Conservation (phyloP, 371 early-diverging fungal genomes). For the Mucor sp. region DNA sequence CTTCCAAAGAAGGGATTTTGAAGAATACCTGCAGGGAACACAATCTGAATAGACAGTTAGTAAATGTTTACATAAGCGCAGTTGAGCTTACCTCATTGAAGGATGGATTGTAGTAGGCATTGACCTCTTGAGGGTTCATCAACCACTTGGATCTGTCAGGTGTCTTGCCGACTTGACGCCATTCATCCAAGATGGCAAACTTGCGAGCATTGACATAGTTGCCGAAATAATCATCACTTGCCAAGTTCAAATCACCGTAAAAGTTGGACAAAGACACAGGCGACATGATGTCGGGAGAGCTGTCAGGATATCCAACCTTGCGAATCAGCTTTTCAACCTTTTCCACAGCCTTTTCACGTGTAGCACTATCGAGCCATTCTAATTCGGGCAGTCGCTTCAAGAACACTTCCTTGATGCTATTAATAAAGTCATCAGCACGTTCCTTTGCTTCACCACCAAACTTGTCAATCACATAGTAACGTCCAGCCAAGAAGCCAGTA, state of each 20-base stretch:
- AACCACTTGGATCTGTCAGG: slow-evolving; percentile 53
- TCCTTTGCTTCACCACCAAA: slow-evolving; percentile 45
- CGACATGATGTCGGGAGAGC: slow-evolving; percentile 46
- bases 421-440: slow-evolving; percentile 51
- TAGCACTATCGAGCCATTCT: slow-evolving; percentile 57
- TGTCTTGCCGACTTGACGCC: slow-evolving; percentile 38
- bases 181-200: slow-evolving; percentile 28
- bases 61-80: no score
- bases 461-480: slow-evolving; percentile 49
- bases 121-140: slow-evolving; percentile 64
- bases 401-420: slow-evolving; percentile 51
- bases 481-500: slow-evolving; percentile 54
- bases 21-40: slow-evolving; percentile 65
- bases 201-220: slow-evolving; percentile 41
- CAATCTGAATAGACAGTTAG: slow-evolving; percentile 30
- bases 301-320: slow-evolving; percentile 54
- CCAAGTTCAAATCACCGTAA: slow-evolving; percentile 40
- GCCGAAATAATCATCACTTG: slow-evolving; percentile 43
- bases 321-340: slow-evolving; percentile 46
- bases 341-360: slow-evolving; percentile 44
- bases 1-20: slow-evolving; percentile 55
- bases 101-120: slow-evolving; percentile 60
- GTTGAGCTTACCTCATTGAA: slow-evolving; percentile 40
- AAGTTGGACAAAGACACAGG: slow-evolving; percentile 49
- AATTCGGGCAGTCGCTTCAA: slow-evolving; percentile 42